Evolutionary conservation across 805 yeast genomes (phyloP), one percentile per base, ranked within the genome.

Genomic region (Nakazawaea ishiwadae): DNA sequence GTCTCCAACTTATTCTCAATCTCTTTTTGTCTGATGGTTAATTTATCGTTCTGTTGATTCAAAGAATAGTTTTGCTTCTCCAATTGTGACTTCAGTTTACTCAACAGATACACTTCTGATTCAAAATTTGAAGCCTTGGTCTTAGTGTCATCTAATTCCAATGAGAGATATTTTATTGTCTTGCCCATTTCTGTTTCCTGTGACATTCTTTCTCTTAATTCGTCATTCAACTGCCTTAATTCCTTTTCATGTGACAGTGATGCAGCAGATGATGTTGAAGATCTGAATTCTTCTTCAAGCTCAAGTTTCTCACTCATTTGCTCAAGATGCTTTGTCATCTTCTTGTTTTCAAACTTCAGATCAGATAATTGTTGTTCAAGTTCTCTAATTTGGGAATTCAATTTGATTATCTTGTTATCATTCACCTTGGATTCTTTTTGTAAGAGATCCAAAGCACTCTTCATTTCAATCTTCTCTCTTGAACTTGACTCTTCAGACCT

Each of bases 131-230:
- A 66, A 11, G 65, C 62, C 37, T 68, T 73, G n/a, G 62, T 64
- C 27, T 68, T 60, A n/a, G 75, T 56, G 7, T 75, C 73, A 46
- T 80, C 87, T 34, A 78, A 60, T 45, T 80, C 82, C 48, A 79
- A 71, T 32, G 71, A 75, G 20, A 82, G 60, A 29, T 75, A 75
- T 39, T 84, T 81, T 48, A 81, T 65, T 35, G 75, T 80, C 49
- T 80, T 83, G 45, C 80, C 75, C 41, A 83, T 57, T 23, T 73
- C 77, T 1, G 87, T 79, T 56, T 87, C 95, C 29, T 68, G 69
- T 50, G 79, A 79, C 62, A 79, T 65, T 48, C 76, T 71, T 41
- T 66, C 64, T 28, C 71, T 66, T 29, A 86, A 54, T 35, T 79
- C 79, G 27, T 66, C 66, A 47, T 73, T 76, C 44, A 84, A 55